A percentile compares a stretch with the other conserved stretches of the same genome.
Evolutionary conservation across 306 rosid genomes (phyloP).

Genomic region (Ceratonia siliqua): DNA sequence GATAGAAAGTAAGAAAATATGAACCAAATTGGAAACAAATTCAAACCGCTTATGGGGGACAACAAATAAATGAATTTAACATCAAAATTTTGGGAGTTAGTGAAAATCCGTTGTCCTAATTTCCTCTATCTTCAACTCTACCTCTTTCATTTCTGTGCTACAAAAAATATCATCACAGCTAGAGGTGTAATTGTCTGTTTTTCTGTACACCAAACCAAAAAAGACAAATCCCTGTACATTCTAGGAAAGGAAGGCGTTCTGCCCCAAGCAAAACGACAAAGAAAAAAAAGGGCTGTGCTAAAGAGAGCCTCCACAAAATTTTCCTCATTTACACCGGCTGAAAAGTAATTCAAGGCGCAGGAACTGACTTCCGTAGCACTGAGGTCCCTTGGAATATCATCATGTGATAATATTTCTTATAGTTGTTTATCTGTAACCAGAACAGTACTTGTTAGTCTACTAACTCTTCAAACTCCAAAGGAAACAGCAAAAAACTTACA

Average conservation of each 20-base stretch:
- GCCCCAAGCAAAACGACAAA: conserved; percentile 34
- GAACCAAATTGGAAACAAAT: background rate
- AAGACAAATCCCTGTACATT: conserved; percentile 53
- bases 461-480: background rate
- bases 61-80: conserved; percentile 26
- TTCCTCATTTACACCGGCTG: conserved; percentile 10
- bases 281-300: background rate
- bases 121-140: conserved; percentile 38
- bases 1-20: background rate
- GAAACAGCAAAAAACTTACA: background rate
- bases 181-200: conserved; percentile 30
- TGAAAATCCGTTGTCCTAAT: conserved; percentile 11
- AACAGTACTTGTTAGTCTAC: conserved; percentile 6
- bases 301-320: conserved; percentile 19
- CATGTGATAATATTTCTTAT: conserved; percentile 61
- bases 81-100: conserved; percentile 39
- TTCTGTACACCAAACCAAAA: conserved; percentile 70
- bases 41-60: background rate
- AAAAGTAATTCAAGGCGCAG: conserved; percentile 38
- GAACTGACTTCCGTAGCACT: conserved; percentile 51
- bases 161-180: conserved; percentile 41
- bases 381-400: conserved; percentile 83
- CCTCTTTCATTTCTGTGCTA: conserved; percentile 42
- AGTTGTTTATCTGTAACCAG: conserved; percentile 49
- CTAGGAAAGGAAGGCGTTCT: conserved; percentile 4